Conservation (phyloP, 768 basidiomycete species). For the Omphalotus guepiniiformis region DNA sequence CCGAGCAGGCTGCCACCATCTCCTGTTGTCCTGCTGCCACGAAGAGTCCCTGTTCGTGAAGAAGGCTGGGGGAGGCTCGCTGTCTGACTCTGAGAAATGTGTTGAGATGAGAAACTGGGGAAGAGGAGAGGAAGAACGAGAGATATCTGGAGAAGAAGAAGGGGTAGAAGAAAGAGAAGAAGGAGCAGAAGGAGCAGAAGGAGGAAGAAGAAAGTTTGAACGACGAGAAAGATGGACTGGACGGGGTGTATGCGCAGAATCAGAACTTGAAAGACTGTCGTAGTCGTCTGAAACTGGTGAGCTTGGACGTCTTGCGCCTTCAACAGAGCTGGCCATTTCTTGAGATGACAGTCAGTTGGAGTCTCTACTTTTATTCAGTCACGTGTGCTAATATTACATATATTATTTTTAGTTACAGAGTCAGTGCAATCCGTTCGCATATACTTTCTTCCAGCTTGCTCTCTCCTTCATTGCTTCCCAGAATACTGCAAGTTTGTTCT, state of each 20-base stretch:
- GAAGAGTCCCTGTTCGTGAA: slow-evolving; percentile 30
- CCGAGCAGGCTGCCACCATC: slow-evolving; percentile 53
- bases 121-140: slow-evolving; percentile 57
- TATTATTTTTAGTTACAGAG: background rate
- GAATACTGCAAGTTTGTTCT: slow-evolving; percentile 51
- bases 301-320: no score
- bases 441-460: slow-evolving; percentile 71
- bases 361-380: no score
- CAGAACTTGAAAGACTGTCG: slow-evolving; percentile 42
- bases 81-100: slow-evolving; percentile 56
- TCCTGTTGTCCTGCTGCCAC: slow-evolving; percentile 42
- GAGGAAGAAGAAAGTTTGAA: slow-evolving; percentile 30
- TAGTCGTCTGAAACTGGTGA: no score
- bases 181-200: slow-evolving; percentile 30
- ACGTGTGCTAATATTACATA: background rate
- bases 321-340: no score
- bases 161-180: slow-evolving; percentile 39
- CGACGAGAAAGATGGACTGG: slow-evolving; percentile 19
- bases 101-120: slow-evolving; percentile 48
- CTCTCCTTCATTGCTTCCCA: slow-evolving; percentile 65
- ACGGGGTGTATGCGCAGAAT: slow-evolving; percentile 35
- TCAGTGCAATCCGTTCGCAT: slow-evolving; percentile 43
- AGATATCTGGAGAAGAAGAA: slow-evolving; percentile 52
- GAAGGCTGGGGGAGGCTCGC: slow-evolving; percentile 49
- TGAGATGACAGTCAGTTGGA: no score